phyloP scores from a whole-genome alignment of 140 eudicot species.

The Bidens hawaiensis region DNA sequence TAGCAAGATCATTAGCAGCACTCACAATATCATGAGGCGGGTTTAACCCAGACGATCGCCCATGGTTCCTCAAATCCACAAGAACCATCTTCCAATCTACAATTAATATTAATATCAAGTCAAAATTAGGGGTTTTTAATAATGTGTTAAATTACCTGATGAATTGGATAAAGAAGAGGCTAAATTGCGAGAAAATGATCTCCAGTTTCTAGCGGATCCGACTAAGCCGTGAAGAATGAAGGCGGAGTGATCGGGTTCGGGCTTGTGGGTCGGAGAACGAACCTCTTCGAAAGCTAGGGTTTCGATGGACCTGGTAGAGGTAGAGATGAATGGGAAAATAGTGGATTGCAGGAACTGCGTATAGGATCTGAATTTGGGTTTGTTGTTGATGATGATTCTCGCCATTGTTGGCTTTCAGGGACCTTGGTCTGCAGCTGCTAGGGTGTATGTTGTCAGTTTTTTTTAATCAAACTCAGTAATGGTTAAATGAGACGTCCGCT shows the following conservation, averaged over 20 bases:
- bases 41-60: conserved; percentile 62
- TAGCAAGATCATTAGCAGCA: conserved; percentile 82
- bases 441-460: too few relatives aligned
- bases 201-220: conserved; percentile 87
- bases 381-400: conserved; percentile 24
- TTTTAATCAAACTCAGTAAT: too few relatives aligned
- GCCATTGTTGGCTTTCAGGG: conserved; percentile 30
- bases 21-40: conserved; percentile 75
- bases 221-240: conserved; percentile 75
- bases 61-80: conserved; percentile 91
- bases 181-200: conserved; percentile 73
- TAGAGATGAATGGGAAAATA: conserved; percentile 20
- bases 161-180: conserved; percentile 56
- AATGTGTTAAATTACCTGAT: conserved; percentile 36
- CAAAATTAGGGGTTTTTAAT: too few relatives aligned
- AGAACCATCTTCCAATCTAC: conserved; percentile 87
- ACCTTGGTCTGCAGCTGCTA: not conserved
- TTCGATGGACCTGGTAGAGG: conserved; percentile 42
- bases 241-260: conserved; percentile 45
- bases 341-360: conserved; percentile 32
- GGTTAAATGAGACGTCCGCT: too few relatives aligned
- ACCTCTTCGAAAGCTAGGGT: conserved; percentile 87
- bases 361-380: conserved; percentile 20
- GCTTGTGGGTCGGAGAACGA: conserved; percentile 39
- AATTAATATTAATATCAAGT: not conserved